phyloP scores from a whole-genome alignment of 495 filamentous ascomycete genomes.

The Penicillium pulvis region DNA sequence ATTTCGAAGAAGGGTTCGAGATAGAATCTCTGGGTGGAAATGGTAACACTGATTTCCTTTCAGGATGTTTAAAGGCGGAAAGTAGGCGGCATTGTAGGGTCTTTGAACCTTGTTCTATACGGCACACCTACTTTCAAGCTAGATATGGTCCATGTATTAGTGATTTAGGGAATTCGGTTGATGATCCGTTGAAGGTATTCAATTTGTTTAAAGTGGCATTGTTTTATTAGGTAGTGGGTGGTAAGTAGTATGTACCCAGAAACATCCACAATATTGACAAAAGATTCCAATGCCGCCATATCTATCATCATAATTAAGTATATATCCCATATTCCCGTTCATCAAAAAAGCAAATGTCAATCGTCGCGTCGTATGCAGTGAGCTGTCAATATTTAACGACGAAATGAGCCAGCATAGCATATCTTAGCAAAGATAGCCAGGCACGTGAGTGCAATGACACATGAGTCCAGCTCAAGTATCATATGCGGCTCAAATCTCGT shows the following conservation, averaged over 20 bases:
- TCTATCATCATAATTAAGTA: constrained; percentile 21
- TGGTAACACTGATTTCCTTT: too few species aligned
- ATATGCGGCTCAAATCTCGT: neutral
- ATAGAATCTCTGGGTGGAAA: too few species aligned
- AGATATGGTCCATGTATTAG: too few species aligned
- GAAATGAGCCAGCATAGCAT: neutral
- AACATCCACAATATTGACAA: neutral
- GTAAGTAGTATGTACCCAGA: neutral
- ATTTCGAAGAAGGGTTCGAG: too few species aligned
- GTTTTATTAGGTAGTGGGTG: neutral
- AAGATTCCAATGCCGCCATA: constrained; percentile 11
- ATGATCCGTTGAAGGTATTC: neutral
- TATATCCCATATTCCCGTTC: constrained; percentile 17
- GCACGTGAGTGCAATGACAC: neutral
- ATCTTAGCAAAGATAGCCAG: neutral
- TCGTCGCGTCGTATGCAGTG: constrained; percentile 28
- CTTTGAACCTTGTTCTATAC: too few species aligned
- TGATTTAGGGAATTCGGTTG: too few species aligned
- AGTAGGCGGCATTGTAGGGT: neutral
- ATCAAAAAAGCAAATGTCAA: constrained; percentile 1
- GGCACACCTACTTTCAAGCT: too few species aligned
- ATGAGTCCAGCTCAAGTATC: constrained; percentile 25
- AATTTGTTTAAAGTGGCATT: neutral
- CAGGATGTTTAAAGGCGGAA: too few species aligned
- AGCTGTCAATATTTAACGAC: neutral